These are phyloP conservation scores for Torulaspora indica DNA, from an alignment of 805 yeast genomes.

Conservation along the genomic window DNA sequence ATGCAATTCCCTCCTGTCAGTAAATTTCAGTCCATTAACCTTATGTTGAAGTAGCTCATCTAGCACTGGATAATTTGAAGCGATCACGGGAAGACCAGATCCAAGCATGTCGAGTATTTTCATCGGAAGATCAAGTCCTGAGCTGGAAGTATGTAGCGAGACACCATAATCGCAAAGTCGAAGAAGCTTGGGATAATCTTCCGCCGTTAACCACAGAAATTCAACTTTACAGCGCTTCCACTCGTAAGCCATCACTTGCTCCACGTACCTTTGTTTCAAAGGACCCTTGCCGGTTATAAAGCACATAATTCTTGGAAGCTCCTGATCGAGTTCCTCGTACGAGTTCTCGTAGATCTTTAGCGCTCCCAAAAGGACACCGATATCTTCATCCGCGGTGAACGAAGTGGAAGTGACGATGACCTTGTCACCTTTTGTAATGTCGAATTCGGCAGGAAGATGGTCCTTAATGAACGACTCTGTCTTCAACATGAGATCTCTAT, in stretches of 20 bases:
- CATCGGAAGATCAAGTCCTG: conserved; percentile 96
- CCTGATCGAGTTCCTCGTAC: conserved; percentile 22
- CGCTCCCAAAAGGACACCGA: conserved; percentile 63
- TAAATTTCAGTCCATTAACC: conserved; percentile 63
- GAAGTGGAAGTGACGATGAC: conserved; percentile 86
- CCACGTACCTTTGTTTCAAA: conserved; percentile 49
- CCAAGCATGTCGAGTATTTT: conserved; percentile 95
- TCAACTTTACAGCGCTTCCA: conserved; percentile 51
- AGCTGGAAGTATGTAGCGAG: conserved; percentile 84
- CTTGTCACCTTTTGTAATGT: conserved; percentile 43
- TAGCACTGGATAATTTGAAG: conserved; percentile 71
- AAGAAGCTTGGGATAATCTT: conserved; percentile 73
- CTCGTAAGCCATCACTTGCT: conserved; percentile 42
- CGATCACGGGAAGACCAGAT: conserved; percentile 86
- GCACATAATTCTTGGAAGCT: conserved; percentile 50
- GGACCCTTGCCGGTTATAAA: conserved; percentile 99
- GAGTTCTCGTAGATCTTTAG: conserved; percentile 52
- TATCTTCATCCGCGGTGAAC: conserved; percentile 94
- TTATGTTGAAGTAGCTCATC: conserved; percentile 67
- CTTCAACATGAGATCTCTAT: conserved; percentile 15
- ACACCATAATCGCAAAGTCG: conserved; percentile 81
- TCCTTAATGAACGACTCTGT: conserved; percentile 35
- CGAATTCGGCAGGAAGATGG: conserved; percentile 35
- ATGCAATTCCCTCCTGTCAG: conserved; percentile 43
- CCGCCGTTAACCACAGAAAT: conserved; percentile 70